Conservation (phyloP, 1,139 yeast genomes). For the Candida albicans region DNA sequence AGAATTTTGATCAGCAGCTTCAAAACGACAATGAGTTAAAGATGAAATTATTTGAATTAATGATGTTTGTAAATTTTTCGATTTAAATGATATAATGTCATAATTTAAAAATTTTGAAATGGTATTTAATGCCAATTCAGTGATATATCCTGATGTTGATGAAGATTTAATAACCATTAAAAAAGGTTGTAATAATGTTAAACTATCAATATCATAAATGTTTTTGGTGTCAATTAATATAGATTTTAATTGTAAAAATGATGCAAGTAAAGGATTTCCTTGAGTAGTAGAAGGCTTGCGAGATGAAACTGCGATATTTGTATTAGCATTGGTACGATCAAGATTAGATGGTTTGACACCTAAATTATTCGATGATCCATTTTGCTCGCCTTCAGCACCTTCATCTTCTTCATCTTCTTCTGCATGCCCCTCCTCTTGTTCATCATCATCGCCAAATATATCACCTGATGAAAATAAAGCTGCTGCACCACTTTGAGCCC, state of each 20-base stretch:
- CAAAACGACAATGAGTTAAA: constrained; percentile 91
- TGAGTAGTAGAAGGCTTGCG: constrained; percentile 10
- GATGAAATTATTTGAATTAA: constrained; percentile 69
- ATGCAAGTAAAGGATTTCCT: constrained; percentile 70
- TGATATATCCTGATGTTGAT: constrained; percentile 81
- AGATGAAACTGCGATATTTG: constrained; percentile 9
- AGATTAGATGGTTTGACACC: constrained; percentile 23
- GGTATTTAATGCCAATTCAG: constrained; percentile 77
- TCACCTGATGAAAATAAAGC: constrained; percentile 72
- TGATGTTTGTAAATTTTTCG: constrained; percentile 49
- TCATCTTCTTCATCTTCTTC: constrained; percentile 15
- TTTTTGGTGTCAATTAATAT: constrained; percentile 61
- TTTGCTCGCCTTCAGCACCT: constrained; percentile 38
- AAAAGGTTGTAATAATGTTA: constrained; percentile 82
- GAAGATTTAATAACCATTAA: constrained; percentile 83
- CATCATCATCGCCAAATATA: constrained; percentile 26
- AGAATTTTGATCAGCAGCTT: constrained; percentile 88
- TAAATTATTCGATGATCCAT: constrained; percentile 28
- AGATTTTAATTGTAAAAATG: constrained; percentile 75
- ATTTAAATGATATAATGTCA: constrained; percentile 47
- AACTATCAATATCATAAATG: constrained; percentile 61
- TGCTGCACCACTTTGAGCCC: constrained; percentile 85
- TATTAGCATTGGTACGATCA: constrained; percentile 15
- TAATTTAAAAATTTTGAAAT: constrained; percentile 70
- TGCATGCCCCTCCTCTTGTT: constrained; percentile 28